Percentiles rank a stretch among this genome's conserved stretches.
These are phyloP conservation scores for Gossypium arboreum DNA, from an alignment of 345 rosid species.

Conservation along the genomic window DNA sequence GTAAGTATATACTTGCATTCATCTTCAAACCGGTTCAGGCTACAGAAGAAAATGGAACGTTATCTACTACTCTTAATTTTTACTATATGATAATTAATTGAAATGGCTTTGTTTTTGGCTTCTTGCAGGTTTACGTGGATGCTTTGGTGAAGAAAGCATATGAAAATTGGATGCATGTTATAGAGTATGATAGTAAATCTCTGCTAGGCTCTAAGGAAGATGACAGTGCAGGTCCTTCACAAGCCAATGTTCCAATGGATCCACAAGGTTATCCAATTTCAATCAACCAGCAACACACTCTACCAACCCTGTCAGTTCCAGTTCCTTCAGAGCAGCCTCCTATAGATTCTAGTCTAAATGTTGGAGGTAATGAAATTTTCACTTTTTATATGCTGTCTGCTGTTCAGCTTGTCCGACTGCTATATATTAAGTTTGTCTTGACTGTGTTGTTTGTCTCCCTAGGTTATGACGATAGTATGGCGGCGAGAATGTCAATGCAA, in stretches of 20 bases:
- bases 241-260: slow-evolving; percentile 29
- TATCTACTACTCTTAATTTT: background rate
- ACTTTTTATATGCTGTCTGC: background rate
- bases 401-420: background rate
- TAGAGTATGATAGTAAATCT: slow-evolving; percentile 86
- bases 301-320: slow-evolving; percentile 43
- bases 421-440: background rate
- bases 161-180: slow-evolving; percentile 85
- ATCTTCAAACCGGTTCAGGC: background rate
- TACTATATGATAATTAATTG: background rate
- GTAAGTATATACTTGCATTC: slow-evolving; percentile 30
- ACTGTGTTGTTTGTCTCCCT: slow-evolving; percentile 4
- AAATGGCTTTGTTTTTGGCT: background rate
- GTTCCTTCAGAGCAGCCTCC: slow-evolving; percentile 51
- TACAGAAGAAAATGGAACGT: background rate
- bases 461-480: slow-evolving; percentile 51
- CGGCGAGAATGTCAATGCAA: slow-evolving; percentile 41
- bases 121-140: slow-evolving; percentile 69
- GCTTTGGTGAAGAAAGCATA: slow-evolving; percentile 89
- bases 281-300: slow-evolving; percentile 36
- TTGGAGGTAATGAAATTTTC: slow-evolving; percentile 46
- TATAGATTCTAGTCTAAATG: slow-evolving; percentile 43
- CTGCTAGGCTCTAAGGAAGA: slow-evolving; percentile 51
- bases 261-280: slow-evolving; percentile 40
- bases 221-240: slow-evolving; percentile 32